phyloP scores from a whole-genome alignment of 257 asterid species.

The Gardenia jasminoides region DNA sequence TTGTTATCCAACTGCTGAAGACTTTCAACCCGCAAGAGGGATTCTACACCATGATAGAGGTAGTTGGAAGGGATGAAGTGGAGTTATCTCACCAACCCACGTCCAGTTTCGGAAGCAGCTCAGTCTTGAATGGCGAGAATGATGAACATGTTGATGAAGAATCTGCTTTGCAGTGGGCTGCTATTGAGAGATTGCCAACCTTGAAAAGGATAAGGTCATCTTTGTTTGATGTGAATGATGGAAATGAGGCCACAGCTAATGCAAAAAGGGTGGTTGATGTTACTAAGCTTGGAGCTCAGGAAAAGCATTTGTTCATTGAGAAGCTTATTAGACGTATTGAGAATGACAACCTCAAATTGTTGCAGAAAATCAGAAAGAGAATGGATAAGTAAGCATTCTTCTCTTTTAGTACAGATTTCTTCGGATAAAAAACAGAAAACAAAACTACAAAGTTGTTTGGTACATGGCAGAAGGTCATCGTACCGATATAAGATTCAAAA shows the following conservation, averaged over 20 bases:
- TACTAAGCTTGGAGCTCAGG: conserved; percentile 36
- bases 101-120: conserved; percentile 10
- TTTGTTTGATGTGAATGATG: conserved; percentile 26
- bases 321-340: conserved; percentile 36
- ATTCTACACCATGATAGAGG: too few species aligned
- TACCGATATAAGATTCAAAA: too few species aligned
- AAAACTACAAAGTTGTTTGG: too few species aligned
- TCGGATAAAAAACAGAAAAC: background rate
- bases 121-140: conserved; percentile 2
- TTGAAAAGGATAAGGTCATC: conserved; percentile 31
- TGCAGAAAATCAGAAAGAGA: conserved; percentile 36
- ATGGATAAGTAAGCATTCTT: conserved; percentile 33
- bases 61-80: conserved; percentile 15
- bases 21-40: too few species aligned
- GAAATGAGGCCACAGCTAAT: conserved; percentile 1
- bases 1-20: too few species aligned
- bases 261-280: conserved; percentile 35
- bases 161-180: conserved; percentile 18
- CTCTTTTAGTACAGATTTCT: conserved; percentile 20
- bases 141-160: conserved; percentile 22
- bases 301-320: conserved; percentile 34
- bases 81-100: conserved; percentile 4
- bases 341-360: conserved; percentile 41
- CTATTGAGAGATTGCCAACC: conserved; percentile 46
- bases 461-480: too few species aligned